Percentiles rank a stretch among this genome's conserved stretches.
These are phyloP conservation scores for Leccinum colubrinum DNA, from an alignment of 1,284 basidiomycete genomes.

Conservation along the genomic window DNA sequence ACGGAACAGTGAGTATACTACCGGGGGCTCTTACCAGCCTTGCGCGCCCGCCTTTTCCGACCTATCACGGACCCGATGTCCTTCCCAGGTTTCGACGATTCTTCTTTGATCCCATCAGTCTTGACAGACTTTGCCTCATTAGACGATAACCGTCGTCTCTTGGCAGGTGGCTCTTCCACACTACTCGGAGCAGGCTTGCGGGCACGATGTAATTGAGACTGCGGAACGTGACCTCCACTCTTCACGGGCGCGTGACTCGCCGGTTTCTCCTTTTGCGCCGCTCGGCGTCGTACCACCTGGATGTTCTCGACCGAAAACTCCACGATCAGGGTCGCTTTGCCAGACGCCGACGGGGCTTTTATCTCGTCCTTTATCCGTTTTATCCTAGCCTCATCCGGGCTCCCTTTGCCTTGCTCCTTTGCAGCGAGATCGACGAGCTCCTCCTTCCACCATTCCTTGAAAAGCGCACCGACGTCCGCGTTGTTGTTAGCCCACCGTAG, in stretches of 20 bases:
- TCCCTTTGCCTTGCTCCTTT: slow-evolving; percentile 50
- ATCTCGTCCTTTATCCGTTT: slow-evolving; percentile 50
- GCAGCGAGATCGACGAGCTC: slow-evolving; percentile 74
- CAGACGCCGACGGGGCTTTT: slow-evolving; percentile 44
- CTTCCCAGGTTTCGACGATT: slow-evolving; percentile 29
- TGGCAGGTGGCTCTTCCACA: slow-evolving; percentile 33
- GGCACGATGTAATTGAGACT: slow-evolving; percentile 14
- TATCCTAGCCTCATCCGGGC: slow-evolving; percentile 44
- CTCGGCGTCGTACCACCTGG: slow-evolving; percentile 76
- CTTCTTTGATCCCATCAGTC: slow-evolving; percentile 16
- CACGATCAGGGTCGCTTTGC: slow-evolving; percentile 70
- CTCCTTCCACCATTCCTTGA: slow-evolving; percentile 81
- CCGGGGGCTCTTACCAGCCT: slow-evolving; percentile 36
- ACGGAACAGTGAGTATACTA: slow-evolving; percentile 9
- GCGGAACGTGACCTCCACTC: neutral
- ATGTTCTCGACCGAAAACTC: slow-evolving; percentile 95
- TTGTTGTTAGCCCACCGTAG: slow-evolving; percentile 96
- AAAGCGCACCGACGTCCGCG: slow-evolving; percentile 56
- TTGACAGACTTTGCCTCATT: slow-evolving; percentile 17
- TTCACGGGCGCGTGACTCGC: neutral
- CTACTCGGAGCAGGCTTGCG: slow-evolving; percentile 7
- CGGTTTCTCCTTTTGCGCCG: slow-evolving; percentile 41
- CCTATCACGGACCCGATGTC: slow-evolving; percentile 50
- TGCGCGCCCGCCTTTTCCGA: slow-evolving; percentile 50
- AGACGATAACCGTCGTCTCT: slow-evolving; percentile 39